Evolutionary conservation across 2,329 filamentous ascomycete genomes (phyloP).

Genomic region (Trichoderma citrinoviride): DNA sequence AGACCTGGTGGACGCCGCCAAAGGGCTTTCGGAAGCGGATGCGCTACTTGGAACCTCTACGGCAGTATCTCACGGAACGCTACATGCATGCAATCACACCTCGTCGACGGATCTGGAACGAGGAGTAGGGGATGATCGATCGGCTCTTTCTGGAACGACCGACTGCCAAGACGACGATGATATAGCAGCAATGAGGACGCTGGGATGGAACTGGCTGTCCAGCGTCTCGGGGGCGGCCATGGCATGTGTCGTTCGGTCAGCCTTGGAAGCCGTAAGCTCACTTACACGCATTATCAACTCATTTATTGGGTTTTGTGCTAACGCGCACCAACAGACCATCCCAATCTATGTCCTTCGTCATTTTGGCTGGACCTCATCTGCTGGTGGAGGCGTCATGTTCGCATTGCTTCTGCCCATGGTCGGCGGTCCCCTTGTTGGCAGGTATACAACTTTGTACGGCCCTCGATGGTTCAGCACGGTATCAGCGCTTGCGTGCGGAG

Average conservation of each 20-base stretch:
- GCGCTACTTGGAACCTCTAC: neutral
- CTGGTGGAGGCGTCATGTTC: slow-evolving; percentile 14
- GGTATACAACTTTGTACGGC: slow-evolving; percentile 4
- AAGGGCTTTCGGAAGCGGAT: neutral
- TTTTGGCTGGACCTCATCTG: slow-evolving; percentile 17
- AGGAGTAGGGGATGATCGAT: neutral
- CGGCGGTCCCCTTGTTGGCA: slow-evolving; percentile 7
- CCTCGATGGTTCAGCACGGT: slow-evolving; percentile 20
- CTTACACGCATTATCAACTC: neutral
- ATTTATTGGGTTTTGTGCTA: neutral
- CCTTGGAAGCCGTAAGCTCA: slow-evolving; percentile 18
- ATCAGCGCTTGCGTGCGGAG: slow-evolving; percentile 12
- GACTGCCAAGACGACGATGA: neutral
- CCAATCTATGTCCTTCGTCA: slow-evolving; percentile 19
- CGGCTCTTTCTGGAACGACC: neutral
- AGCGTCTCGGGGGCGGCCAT: slow-evolving; percentile 13
- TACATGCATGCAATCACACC: neutral
- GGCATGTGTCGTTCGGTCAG: slow-evolving; percentile 12
- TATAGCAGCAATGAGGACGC: neutral
- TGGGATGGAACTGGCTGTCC: slow-evolving; percentile 20
- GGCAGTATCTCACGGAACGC: neutral
- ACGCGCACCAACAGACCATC: neutral
- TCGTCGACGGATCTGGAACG: slow-evolving; percentile 1
- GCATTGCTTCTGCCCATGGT: slow-evolving; percentile 18
- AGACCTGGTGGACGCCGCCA: neutral